phyloP scores from a whole-genome alignment of 768 basidiomycete species.

The Neoboletus brunneissimus region DNA sequence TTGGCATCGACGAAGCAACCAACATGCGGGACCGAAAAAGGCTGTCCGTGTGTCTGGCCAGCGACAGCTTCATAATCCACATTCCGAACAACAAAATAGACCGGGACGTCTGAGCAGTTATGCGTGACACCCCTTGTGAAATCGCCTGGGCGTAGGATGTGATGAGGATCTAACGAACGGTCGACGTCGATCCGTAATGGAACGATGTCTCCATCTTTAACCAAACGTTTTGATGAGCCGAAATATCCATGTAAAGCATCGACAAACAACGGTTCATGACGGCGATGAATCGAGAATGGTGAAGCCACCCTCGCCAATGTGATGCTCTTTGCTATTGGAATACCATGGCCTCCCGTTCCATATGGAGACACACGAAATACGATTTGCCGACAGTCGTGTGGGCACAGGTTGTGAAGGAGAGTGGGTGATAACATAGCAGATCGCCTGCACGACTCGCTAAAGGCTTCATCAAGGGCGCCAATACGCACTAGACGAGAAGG shows the following conservation, averaged over 20 bases:
- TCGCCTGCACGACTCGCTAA: constrained; percentile 38
- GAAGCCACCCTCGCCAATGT: constrained; percentile 82
- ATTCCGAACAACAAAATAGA: constrained; percentile 78
- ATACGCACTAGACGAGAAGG: constrained; percentile 56
- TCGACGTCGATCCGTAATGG: constrained; percentile 62
- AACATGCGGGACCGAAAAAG: constrained; percentile 61
- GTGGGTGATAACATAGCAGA: constrained; percentile 39
- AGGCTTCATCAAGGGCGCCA: constrained; percentile 47
- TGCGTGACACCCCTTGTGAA: background rate
- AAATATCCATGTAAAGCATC: constrained; percentile 65
- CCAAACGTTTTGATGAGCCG: constrained; percentile 46
- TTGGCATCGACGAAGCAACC: constrained; percentile 83
- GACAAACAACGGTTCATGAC: constrained; percentile 61
- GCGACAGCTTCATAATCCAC: constrained; percentile 62
- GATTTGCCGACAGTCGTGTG: constrained; percentile 30
- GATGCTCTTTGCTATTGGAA: constrained; percentile 67
- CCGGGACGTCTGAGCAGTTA: constrained; percentile 41
- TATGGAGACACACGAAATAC: constrained; percentile 56
- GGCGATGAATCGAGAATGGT: constrained; percentile 60
- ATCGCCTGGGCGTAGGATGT: constrained; percentile 2
- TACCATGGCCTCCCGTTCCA: constrained; percentile 51
- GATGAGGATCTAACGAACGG: constrained; percentile 23
- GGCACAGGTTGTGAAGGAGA: constrained; percentile 53
- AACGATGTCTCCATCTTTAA: constrained; percentile 75
- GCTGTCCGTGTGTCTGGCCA: constrained; percentile 40